Conservation (phyloP, 148 eudicot species). For the Salicornia ramosissima region DNA sequence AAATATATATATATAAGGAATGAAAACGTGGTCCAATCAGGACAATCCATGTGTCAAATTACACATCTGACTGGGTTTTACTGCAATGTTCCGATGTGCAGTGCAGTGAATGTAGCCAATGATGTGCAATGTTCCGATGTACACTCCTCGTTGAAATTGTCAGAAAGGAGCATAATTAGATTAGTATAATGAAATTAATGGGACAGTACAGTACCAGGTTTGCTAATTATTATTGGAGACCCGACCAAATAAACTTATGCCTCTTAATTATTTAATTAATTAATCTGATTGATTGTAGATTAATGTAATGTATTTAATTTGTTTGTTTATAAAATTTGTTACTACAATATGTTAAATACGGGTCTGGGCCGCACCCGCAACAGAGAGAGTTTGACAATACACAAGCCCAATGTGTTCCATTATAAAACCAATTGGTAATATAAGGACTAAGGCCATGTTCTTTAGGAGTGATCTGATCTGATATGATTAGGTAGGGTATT, state of each 20-base stretch:
- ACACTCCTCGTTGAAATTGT: neutral
- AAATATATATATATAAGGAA: neutral
- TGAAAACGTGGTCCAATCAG: constrained; percentile 13
- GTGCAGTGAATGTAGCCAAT: constrained; percentile 18
- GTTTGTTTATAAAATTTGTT: constrained; percentile 15
- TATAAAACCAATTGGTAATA: too few relatives aligned
- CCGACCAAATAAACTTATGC: neutral
- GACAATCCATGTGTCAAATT: constrained; percentile 7
- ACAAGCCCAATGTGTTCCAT: too few relatives aligned
- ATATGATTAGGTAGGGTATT: too few relatives aligned
- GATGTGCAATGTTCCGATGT: neutral
- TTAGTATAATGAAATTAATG: constrained; percentile 4
- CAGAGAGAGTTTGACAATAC: too few relatives aligned
- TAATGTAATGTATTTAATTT: constrained; percentile 9
- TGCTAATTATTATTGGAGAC: constrained; percentile 12
- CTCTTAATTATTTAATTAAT: neutral
- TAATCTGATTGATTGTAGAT: constrained; percentile 25
- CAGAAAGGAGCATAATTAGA: constrained; percentile 2
- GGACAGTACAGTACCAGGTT: neutral
- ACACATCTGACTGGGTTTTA: neutral
- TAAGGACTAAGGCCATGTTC: too few relatives aligned
- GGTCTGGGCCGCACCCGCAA: too few relatives aligned
- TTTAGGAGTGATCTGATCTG: too few relatives aligned
- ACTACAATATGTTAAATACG: too few relatives aligned
- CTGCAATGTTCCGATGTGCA: constrained; percentile 2